These are phyloP conservation scores for Liquidambar formosana DNA, from an alignment of 164 flowering plant genomes.

Conservation along the genomic window DNA sequence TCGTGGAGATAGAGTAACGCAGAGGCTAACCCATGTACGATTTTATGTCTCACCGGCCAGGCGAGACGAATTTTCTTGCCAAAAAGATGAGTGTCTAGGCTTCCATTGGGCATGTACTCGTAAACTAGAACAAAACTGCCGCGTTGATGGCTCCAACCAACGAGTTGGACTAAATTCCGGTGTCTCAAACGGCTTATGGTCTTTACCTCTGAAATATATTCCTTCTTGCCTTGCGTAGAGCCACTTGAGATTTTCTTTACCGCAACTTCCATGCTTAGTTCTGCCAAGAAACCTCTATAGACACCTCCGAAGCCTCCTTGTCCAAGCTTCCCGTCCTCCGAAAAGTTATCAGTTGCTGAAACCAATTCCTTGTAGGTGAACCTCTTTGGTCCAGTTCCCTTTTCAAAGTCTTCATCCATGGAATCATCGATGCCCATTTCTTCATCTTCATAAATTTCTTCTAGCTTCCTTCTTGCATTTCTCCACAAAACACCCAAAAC, in stretches of 20 bases:
- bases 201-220: slow-evolving; percentile 32
- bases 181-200: slow-evolving; percentile 35
- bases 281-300: slow-evolving; percentile 27
- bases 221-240: slow-evolving; percentile 35
- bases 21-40: slow-evolving; percentile 30
- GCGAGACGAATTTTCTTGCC: not conserved
- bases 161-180: slow-evolving; percentile 34
- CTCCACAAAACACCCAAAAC: no score
- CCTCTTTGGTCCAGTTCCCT: slow-evolving; percentile 24
- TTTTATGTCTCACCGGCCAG: slow-evolving; percentile 28
- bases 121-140: slow-evolving; percentile 25
- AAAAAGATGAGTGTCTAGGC: slow-evolving; percentile 29
- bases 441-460: not conserved
- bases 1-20: slow-evolving; percentile 46
- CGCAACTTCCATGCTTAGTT: slow-evolving; percentile 11
- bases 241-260: slow-evolving; percentile 27
- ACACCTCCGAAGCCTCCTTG: slow-evolving; percentile 42
- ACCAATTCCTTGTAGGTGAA: slow-evolving; percentile 25
- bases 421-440: not conserved
- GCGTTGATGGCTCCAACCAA: slow-evolving; percentile 38
- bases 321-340: slow-evolving; percentile 24
- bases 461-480: no score
- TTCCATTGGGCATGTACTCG: slow-evolving; percentile 37
- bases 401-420: slow-evolving; percentile 13
- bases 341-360: slow-evolving; percentile 23